A percentile compares a stretch with the other conserved stretches of the same genome.
These are phyloP conservation scores for Backusella psychrophila DNA, from an alignment of 192 early-diverging fungal species.

Conservation along the genomic window DNA sequence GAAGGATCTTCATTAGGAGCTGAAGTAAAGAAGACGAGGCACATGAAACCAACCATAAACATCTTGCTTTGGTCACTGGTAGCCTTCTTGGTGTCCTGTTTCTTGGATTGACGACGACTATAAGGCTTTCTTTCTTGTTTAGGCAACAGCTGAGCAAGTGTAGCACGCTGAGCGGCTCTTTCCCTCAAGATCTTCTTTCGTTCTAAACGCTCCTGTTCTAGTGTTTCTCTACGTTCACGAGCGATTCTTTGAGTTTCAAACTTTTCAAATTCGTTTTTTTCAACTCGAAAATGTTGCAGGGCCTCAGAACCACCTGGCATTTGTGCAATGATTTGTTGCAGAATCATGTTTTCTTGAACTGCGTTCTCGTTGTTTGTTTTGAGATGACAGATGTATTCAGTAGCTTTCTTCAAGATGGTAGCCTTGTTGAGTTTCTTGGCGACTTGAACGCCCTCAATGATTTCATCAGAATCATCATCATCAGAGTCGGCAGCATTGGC, in stretches of 20 bases:
- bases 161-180: conserved; percentile 18
- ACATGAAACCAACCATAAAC: conserved; percentile 51
- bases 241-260: conserved; percentile 1
- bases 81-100: neutral
- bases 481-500: conserved; percentile 44
- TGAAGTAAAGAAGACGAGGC: conserved; percentile 31
- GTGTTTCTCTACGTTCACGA: neutral
- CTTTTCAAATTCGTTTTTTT: conserved; percentile 16
- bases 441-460: conserved; percentile 81
- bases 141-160: conserved; percentile 14
- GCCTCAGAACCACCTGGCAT: conserved; percentile 49
- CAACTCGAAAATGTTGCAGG: conserved; percentile 12
- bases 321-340: conserved; percentile 44
- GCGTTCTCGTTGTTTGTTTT: conserved; percentile 40
- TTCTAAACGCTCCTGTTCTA: conserved; percentile 5
- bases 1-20: neutral
- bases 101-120: conserved; percentile 17
- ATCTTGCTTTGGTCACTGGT: conserved; percentile 9
- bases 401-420: conserved; percentile 86
- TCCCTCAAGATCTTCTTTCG: conserved; percentile 5
- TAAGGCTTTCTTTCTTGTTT: conserved; percentile 17
- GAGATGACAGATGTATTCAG: conserved; percentile 82
- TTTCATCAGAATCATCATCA: conserved; percentile 29
- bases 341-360: conserved; percentile 45
- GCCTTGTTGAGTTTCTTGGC: conserved; percentile 93